These are phyloP conservation scores for Coniochaeta pulveracea DNA, from an alignment of 2,329 filamentous ascomycete genomes.

Conservation along the genomic window DNA sequence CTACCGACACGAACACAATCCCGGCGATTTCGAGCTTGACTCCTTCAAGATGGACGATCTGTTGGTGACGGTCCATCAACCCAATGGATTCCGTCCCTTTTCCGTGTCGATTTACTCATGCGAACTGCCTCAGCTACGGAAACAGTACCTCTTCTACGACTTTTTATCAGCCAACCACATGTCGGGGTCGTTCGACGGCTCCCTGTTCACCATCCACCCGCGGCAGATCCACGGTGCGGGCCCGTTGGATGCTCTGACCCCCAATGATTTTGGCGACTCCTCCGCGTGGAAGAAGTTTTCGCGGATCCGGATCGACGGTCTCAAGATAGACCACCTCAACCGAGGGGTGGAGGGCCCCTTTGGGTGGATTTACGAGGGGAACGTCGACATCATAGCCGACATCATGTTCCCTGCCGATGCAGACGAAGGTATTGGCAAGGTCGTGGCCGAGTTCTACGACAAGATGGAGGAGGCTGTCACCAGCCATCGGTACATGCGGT, in stretches of 20 bases:
- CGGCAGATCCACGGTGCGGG: constrained; percentile 76
- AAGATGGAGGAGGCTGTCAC: constrained; percentile 87
- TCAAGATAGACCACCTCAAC: constrained; percentile 94
- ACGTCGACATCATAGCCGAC: constrained; percentile 92
- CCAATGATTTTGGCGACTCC: constrained; percentile 43
- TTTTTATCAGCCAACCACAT: constrained; percentile 92
- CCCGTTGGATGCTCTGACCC: constrained; percentile 45
- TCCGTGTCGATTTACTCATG: constrained; percentile 93
- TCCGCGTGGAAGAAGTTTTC: constrained; percentile 93
- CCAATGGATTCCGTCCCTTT: constrained; percentile 83
- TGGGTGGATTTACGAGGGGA: constrained; percentile 95
- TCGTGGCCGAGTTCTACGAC: constrained; percentile 96
- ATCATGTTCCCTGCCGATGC: constrained; percentile 86
- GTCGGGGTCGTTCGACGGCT: constrained; percentile 90
- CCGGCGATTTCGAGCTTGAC: constrained; percentile 94
- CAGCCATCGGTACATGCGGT: constrained; percentile 54
- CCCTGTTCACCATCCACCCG: constrained; percentile 93
- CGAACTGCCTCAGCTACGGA: constrained; percentile 82
- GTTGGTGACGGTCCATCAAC: constrained; percentile 83
- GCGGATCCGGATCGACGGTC: constrained; percentile 78
- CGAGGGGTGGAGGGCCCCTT: constrained; percentile 87
- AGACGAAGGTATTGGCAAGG: constrained; percentile 82
- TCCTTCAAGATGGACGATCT: constrained; percentile 94
- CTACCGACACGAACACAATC: constrained; percentile 76
- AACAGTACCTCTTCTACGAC: constrained; percentile 97